Evolutionary conservation across 2,329 filamentous ascomycete species (phyloP), one percentile per base, ranked within the genome.

Genomic region (Cadophora gregata): DNA sequence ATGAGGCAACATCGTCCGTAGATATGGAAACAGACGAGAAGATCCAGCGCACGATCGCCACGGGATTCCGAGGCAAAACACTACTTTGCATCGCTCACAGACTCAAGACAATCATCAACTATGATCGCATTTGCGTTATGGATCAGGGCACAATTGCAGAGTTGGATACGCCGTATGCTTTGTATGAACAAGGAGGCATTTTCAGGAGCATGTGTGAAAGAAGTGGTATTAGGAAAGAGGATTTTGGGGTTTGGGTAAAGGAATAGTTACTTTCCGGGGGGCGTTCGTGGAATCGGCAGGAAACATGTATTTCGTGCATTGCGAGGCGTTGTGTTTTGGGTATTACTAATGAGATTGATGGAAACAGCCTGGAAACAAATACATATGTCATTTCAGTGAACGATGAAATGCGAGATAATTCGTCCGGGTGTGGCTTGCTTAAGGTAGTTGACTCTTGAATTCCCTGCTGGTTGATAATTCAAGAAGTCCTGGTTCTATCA

Each of bases 41-140:
- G 85, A 97, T 98, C 77, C 95, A 98, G 79, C 83, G 84, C 64
- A 97, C 94, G 3, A 97, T 98, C 79, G 90, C 92, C 0, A 85
- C 86, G 0, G 94, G 90, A 0, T 98, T 98, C 83, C 85, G 86
- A 63, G 94, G 93, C 67, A 93, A 91, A 82, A 97, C 95, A 2
- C 80, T 98, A 56, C 82, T 98, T 25, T 97, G 93, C 79, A 97
- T 98, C 77, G 95, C 95, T 6, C 95, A 98, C 79, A 86, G 95
- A 5, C 82, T 98, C 74, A 90, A 93, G 75, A 98, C 96, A 0
- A 97, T 99, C 70, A 90, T 98, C 69, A 89, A 90, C 31, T 98
- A 98, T 79, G 95, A 99, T 79, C 88, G 95, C 56, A 97, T 99
- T 77, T 95, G 93, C 75, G 96, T 99, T 73, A 97, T 99, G 94